Evolutionary conservation across 805 yeast species (phyloP), one percentile per base, ranked within the genome.

Genomic region (Cyberlindnera euphorbiiphila): DNA sequence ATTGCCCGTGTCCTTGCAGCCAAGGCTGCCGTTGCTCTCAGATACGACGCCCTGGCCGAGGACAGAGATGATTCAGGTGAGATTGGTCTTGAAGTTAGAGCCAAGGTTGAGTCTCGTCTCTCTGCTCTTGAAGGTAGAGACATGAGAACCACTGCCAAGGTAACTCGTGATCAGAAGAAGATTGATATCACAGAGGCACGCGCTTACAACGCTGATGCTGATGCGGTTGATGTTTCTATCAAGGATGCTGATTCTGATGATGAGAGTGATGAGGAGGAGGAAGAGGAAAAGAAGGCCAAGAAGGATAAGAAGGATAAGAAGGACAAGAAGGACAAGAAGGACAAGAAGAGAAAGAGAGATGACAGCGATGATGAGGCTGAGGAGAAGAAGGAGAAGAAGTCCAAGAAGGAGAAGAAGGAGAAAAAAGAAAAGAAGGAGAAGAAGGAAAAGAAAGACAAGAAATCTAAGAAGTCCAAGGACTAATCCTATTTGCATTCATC

Each of bases 1-100:
- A 87, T 93, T 62, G 98, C 98, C 42, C 83, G 98, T 72, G 96
- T 93, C 52, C 77, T 93, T 49, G 98, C 98, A 54, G 98, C 98
- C 43, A 93, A 93, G 72, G 95, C 97, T 51, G 95, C 98, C 39
- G 94, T 93, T 56, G 85, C 96, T 46, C 72, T 91, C 54, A 85
- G 98, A 74, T 91, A 85, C 64, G 98, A 93, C 70, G 95, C 97
- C 22, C 72, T 93, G 45, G 83, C 97, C 49, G 98, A 93, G 71
- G 98, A 93, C 56, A 80, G 97, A 66, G 95, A 87, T 54, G 98
- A 93, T 59, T 77, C 86, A 46, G 96, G 97, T 48, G 95, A 89
- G 53, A 74, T 89, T 57, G 98, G 98, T 59, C 72, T 86, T 53
- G 83, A 81, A 51, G 91, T 85, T 51, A 81, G 98, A 69, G 79